These are phyloP conservation scores for Colletotrichum sp. DNA, from an alignment of 2,329 filamentous ascomycete species.

Conservation along the genomic window DNA sequence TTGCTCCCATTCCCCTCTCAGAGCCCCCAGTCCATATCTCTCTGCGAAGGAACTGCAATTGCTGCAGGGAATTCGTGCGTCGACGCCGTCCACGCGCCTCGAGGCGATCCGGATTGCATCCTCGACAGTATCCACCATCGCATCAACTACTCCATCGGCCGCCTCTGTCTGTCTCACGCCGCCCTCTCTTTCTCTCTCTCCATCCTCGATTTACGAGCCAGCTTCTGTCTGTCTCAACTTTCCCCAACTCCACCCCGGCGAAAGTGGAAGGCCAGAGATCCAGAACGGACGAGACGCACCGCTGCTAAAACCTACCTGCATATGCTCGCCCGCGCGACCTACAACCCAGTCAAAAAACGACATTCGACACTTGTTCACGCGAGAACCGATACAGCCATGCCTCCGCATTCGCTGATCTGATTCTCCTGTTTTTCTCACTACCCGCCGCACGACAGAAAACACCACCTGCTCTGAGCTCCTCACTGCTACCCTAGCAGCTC, in stretches of 20 bases:
- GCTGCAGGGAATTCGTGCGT: background rate
- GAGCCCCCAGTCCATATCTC: background rate
- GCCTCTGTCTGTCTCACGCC: background rate
- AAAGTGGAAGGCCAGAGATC: background rate
- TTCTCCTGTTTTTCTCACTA: background rate
- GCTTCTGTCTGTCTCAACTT: background rate
- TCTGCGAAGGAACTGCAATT: background rate
- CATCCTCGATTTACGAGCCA: background rate
- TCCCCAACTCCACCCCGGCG: background rate
- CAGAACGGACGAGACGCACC: constrained; percentile 5
- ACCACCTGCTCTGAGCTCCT: background rate
- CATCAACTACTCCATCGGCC: background rate
- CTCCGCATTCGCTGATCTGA: constrained; percentile 18
- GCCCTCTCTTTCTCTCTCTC: background rate
- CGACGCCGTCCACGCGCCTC: background rate
- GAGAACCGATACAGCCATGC: constrained; percentile 13
- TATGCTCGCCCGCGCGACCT: background rate
- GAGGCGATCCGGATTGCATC: constrained; percentile 13
- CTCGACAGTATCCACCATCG: background rate
- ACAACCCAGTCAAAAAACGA: background rate
- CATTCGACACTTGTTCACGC: constrained; percentile 1
- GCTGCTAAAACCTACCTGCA: constrained; percentile 11
- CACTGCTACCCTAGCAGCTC: background rate
- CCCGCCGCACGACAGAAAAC: constrained; percentile 1
- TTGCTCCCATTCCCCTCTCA: background rate